Conservation (phyloP, 768 basidiomycete species). For the Collybiopsis luxurians region DNA sequence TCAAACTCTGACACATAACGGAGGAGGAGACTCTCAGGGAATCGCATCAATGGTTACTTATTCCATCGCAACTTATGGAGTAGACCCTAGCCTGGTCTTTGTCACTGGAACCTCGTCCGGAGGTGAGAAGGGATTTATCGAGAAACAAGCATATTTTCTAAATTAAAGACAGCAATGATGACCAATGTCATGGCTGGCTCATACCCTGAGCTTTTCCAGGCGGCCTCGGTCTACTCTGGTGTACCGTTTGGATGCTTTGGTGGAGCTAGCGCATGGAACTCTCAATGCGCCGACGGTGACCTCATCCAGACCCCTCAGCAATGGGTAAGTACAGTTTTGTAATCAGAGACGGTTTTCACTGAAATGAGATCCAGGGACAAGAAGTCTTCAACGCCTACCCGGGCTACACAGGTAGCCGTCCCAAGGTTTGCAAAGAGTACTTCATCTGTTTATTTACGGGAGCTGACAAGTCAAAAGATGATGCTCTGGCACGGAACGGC, state of each 20-base stretch:
- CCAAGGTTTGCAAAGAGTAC: no score
- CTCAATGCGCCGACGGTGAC: constrained; percentile 41
- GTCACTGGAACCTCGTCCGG: no score
- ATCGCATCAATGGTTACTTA: constrained; percentile 47
- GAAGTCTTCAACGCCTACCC: constrained; percentile 46
- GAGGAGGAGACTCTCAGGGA: constrained; percentile 51
- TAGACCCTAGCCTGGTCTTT: no score
- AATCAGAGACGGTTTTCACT: not conserved
- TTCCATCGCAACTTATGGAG: constrained; percentile 36
- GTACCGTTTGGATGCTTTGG: constrained; percentile 56
- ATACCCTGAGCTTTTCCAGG: constrained; percentile 53
- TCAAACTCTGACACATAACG: constrained; percentile 54
- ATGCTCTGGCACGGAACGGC: constrained; percentile 55
- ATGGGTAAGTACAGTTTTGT: constrained; percentile 36
- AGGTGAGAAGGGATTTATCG: constrained; percentile 14
- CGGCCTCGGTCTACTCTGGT: constrained; percentile 47
- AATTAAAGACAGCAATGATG: constrained; percentile 50
- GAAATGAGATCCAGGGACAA: constrained; percentile 30
- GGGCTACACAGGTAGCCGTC: constrained; percentile 46
- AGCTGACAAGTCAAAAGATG: constrained; percentile 44
- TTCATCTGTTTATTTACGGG: no score
- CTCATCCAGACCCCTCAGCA: constrained; percentile 41
- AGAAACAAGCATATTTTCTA: no score
- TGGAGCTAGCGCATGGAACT: constrained; percentile 46
- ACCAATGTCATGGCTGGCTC: constrained; percentile 50